Evolutionary conservation across 2,329 filamentous ascomycete genomes (phyloP), one percentile per base, ranked within the genome.

Genomic region (Sarocladium strictum): DNA sequence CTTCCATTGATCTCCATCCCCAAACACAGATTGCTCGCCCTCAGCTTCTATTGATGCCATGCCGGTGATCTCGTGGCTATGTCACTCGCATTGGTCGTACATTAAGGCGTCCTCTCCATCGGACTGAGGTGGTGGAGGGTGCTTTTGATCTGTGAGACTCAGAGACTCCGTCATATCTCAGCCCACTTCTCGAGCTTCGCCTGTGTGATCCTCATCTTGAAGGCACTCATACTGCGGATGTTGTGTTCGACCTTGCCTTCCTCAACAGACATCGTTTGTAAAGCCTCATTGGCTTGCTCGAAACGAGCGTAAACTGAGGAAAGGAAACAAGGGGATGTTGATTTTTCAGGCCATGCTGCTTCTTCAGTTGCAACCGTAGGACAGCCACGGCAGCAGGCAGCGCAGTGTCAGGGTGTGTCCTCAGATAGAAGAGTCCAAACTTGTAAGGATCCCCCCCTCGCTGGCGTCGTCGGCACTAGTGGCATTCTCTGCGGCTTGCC

Each of bases 131-230:
- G 40, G 24, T 26, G 11, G 17, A 10, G 40, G 21, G 35, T 21
- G 19, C 19, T 45, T 14, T 17, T 14, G 45, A 17, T 32, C 27
- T 6, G 45, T 57, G 2, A 67, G 57, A 12, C 58, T 63, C 0
- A 63, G 55, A 0, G 61, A 59, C 1, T 64, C 64, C 1, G 64
- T 68, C 1, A 73, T 68, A 76, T 66, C 50, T 78, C 76, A 0
- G 74, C 69, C 72, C 74, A 79, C 15, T 70, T 67, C 52, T 76
- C 74, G 0, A 80, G 58, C 57, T 77, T 78, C 2, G 71, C 65
- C 6, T 70, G 71, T 0, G 73, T 74, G 32, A 79, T 72, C 19
- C 70, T 67, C 1, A 80, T 64, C 43, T 79, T 78, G 35, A 72
- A 69, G 0, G 76, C 72, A 0, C 72, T 74, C 58, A 79, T 64